Base-by-base conservation (phyloP, 2,329 filamentous ascomycete species). In the Aspergillus tanneri region DNA sequence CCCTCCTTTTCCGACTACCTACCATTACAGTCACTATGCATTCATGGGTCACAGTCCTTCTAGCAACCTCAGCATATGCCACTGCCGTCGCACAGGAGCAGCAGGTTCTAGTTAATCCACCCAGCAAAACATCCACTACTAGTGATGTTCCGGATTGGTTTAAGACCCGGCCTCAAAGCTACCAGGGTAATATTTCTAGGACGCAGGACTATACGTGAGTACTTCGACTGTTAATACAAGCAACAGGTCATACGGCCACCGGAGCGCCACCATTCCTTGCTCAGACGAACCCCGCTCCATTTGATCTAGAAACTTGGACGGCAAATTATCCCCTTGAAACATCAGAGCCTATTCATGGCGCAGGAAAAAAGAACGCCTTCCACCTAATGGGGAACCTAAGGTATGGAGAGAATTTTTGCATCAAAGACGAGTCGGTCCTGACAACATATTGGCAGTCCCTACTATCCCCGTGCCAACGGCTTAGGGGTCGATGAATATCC, bases 401-500 rank as follows among this genome's bases (percentile, higher is more conserved):
- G 61, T 64, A 43, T n/a, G 2, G 3, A 2, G 8, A 25, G 4
- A 12, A 5, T 18, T 6, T 9, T 14, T 16, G 23, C 16, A 36
- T 14, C 14, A 35, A 21, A 39, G 38, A 5, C 24, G 23, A n/a
- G 19, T 11, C 9, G 34, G 8, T n/a, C 16, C 4, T 32, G 14
- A 18, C 8, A 10, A 7, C 6, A 8, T 16, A 9, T 16, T 11
- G 7, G 6, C n/a, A 63, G 82, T 30, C 85, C 86, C 3, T 90
- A 90, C 66, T 81, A 80, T 52, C 83, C 86, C 0, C 80, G 85
- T 0, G 60, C 65, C 25, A 49, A 55, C 11, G 87, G 87, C 1
- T 90, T 90, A 54, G 87, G 87, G 2, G 85, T 88, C 0, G 73
- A 85, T 12, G 87, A 91, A 67, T 87, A 85, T 58, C 76, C 85